Evolutionary conservation across 192 early-diverging fungal genomes (phyloP), one percentile per base, ranked within the genome.

Genomic region (Glomus cerebriforme): DNA sequence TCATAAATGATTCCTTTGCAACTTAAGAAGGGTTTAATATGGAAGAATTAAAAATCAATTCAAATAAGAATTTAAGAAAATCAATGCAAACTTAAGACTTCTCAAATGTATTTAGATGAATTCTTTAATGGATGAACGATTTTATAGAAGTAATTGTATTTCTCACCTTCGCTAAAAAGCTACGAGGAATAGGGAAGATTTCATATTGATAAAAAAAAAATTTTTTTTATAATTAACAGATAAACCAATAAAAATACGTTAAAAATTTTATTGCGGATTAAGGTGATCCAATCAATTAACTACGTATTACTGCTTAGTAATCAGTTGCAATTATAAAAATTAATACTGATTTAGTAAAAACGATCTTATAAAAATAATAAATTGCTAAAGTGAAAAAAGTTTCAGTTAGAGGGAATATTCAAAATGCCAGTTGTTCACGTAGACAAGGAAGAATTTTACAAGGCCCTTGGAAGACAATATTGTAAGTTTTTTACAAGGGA

Each of bases 391-490:
- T n/a, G n/a, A n/a, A n/a, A n/a, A n/a, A n/a, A n/a, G n/a, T n/a
- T n/a, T n/a, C n/a, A n/a, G n/a, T n/a, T n/a, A n/a, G n/a, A n/a
- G n/a, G n/a, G n/a, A n/a, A n/a, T n/a, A 39, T 39, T 54, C 47
- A 54, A 19, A 54, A 54, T 54, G 47, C 47, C 47, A 6, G 17
- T 96, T 79, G 93, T 99, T 77, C 92, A 92, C 88, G 91, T 98
- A 73, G 95, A 98, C 88, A 92, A 94, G 85, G 90, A 95, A 81
- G 86, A 91, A 60, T 90, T 99, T 78, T 96, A 91, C 88, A 86
- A 91, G 75, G 89, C 89, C 47, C 93, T 99, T 68, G 94, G 90
- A 80, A 89, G 86, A 72, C 79, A 87, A 19, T 54, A 54, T 54
- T 54, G 47, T 54, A 66, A 63, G 5, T 29, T 26, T 29, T 63